Conservation (phyloP, 2,329 filamentous ascomycete genomes). For the Iodosphaeria phyllophila region DNA sequence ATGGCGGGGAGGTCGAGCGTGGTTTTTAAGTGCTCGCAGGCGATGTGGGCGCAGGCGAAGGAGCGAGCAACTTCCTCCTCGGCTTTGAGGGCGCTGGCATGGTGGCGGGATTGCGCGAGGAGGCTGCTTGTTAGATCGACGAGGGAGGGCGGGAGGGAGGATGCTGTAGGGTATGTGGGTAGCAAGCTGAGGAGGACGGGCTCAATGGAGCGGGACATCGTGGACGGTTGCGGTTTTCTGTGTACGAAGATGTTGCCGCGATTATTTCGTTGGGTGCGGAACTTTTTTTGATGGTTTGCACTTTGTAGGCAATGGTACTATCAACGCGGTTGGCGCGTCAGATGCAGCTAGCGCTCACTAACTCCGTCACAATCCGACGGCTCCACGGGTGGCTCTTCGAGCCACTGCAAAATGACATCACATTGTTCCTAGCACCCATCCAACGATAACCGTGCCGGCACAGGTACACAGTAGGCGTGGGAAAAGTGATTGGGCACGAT, state of each 20-base stretch:
- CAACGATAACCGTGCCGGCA: too few relatives aligned
- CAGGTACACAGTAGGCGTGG: too few relatives aligned
- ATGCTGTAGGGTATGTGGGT: conserved; percentile 48
- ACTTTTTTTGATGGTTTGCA: too few relatives aligned
- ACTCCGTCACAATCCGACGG: too few relatives aligned
- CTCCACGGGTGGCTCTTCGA: too few relatives aligned
- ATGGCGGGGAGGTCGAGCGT: conserved; percentile 59
- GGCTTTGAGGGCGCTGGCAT: conserved; percentile 57
- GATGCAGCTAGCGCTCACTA: too few relatives aligned
- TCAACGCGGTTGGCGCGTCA: too few relatives aligned
- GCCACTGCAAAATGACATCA: too few relatives aligned
- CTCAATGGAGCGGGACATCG: conserved; percentile 59
- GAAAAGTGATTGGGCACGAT: too few relatives aligned
- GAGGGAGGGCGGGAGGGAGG: conserved; percentile 48
- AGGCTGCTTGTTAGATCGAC: conserved; percentile 54
- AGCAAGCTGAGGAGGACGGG: conserved; percentile 56
- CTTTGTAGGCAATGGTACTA: too few relatives aligned
- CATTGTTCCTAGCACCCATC: too few relatives aligned
- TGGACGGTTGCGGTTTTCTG: neutral
- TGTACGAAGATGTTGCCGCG: neutral
- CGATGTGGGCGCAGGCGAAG: conserved; percentile 75
- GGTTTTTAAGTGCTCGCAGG: conserved; percentile 70
- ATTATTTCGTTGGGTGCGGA: too few relatives aligned
- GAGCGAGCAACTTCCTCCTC: conserved; percentile 77
- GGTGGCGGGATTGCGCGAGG: conserved; percentile 62